A percentile compares a stretch with the other conserved stretches of the same genome.
phyloP scores from a whole-genome alignment of 148 eudicot species.

The Polygonum aviculare region DNA sequence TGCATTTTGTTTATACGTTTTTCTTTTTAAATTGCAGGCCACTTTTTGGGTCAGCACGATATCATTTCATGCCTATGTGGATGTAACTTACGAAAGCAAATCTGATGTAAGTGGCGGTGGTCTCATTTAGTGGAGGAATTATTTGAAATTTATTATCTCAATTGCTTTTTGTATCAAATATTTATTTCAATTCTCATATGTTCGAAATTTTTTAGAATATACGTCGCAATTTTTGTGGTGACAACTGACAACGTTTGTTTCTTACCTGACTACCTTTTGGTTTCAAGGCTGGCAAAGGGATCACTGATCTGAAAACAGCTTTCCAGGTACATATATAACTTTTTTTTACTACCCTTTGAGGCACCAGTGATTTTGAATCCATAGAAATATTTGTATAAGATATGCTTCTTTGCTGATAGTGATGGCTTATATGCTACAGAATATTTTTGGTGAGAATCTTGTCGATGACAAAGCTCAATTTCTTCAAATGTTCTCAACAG shows the following conservation, averaged over 20 bases:
- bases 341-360: background rate
- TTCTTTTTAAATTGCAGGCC: slow-evolving; percentile 38
- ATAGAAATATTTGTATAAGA: background rate
- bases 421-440: slow-evolving; percentile 31
- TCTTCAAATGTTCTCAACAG: slow-evolving; percentile 53
- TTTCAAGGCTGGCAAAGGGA: slow-evolving; percentile 77
- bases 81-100: slow-evolving; percentile 60
- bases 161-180: background rate
- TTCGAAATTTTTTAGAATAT: background rate
- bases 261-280: slow-evolving; percentile 2
- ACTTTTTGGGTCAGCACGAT: slow-evolving; percentile 69
- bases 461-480: slow-evolving; percentile 77
- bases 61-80: slow-evolving; percentile 75
- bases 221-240: background rate
- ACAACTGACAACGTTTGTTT: background rate
- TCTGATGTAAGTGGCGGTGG: slow-evolving; percentile 63
- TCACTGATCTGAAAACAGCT: slow-evolving; percentile 75
- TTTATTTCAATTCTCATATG: background rate
- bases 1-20: background rate
- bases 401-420: background rate
- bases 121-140: background rate
- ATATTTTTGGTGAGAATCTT: slow-evolving; percentile 81
- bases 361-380: background rate
- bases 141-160: background rate
- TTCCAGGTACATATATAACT: slow-evolving; percentile 49